These are phyloP conservation scores for Paramecium pentaurelia DNA, from an alignment of 73 alveolate genomes.

Conservation along the genomic window DNA sequence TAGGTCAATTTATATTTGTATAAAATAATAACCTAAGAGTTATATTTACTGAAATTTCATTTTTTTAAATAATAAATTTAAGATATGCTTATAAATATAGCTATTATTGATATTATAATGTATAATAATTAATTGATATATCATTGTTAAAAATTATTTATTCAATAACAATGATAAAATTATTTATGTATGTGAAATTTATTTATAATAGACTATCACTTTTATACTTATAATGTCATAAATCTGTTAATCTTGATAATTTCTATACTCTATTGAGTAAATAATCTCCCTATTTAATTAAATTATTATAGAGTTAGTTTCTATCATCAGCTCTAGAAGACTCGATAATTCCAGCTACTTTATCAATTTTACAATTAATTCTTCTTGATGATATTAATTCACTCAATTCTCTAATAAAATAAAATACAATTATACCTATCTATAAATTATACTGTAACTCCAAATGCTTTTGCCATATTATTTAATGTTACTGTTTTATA, in stretches of 20 bases:
- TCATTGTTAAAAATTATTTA: too few species aligned
- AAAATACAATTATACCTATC: conserved; percentile 52
- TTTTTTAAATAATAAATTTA: too few species aligned
- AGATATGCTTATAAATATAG: too few species aligned
- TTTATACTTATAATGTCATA: background rate
- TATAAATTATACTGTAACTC: conserved; percentile 77
- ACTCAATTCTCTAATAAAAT: background rate
- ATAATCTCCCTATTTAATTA: conserved; percentile 77
- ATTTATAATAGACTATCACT: background rate
- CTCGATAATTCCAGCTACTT: conserved; percentile 93
- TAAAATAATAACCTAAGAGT: too few species aligned
- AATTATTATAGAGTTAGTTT: conserved; percentile 60
- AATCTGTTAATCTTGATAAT: conserved; percentile 67
- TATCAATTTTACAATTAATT: conserved; percentile 92
- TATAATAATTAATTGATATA: too few species aligned
- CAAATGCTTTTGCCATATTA: conserved; percentile 89
- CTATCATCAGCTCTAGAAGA: conserved; percentile 74
- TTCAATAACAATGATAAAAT: background rate
- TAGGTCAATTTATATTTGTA: too few species aligned
- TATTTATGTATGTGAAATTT: background rate
- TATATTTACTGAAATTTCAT: too few species aligned
- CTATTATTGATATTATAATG: too few species aligned
- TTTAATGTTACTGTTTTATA: conserved; percentile 86
- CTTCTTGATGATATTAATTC: conserved; percentile 51
- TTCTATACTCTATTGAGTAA: conserved; percentile 78